A percentile compares a stretch with the other conserved stretches of the same genome.
These are phyloP conservation scores for Aspergillus phoenicis DNA, from an alignment of 2,329 filamentous ascomycete species.

Conservation along the genomic window DNA sequence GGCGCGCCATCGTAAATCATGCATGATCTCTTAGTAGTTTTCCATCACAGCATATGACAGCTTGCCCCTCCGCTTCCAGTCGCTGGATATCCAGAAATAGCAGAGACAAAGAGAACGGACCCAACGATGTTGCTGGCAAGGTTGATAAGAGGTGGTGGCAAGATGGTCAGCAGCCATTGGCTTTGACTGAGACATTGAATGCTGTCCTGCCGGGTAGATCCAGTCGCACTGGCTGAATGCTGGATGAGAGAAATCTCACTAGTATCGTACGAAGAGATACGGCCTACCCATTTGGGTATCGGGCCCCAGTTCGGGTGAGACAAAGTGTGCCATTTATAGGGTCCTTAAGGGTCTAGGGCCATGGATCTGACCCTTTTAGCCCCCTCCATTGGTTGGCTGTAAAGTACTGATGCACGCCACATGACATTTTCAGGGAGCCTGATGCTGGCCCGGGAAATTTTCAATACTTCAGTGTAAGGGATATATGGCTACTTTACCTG, in stretches of 20 bases:
- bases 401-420: conserved; percentile 17
- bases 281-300: neutral
- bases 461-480: neutral
- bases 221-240: conserved; percentile 1
- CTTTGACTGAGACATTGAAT: conserved; percentile 7
- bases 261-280: conserved; percentile 1
- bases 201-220: conserved; percentile 4
- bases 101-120: neutral
- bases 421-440: conserved; percentile 9
- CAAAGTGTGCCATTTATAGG: conserved; percentile 29
- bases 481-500: neutral
- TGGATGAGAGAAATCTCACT: neutral
- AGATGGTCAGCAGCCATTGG: neutral
- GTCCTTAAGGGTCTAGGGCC: conserved; percentile 18
- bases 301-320: conserved; percentile 20
- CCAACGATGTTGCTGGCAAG: neutral
- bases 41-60: conserved; percentile 7
- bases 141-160: conserved; percentile 2
- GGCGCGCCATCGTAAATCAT: neutral
- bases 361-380: conserved; percentile 10
- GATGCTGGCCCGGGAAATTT: neutral
- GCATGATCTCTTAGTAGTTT: neutral
- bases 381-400: conserved; percentile 16
- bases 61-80: conserved; percentile 5
- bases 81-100: conserved; percentile 1